A percentile compares a stretch with the other conserved stretches of the same genome.
phyloP scores from a whole-genome alignment of 441 rosid genomes.

The Corymbia citriodora region DNA sequence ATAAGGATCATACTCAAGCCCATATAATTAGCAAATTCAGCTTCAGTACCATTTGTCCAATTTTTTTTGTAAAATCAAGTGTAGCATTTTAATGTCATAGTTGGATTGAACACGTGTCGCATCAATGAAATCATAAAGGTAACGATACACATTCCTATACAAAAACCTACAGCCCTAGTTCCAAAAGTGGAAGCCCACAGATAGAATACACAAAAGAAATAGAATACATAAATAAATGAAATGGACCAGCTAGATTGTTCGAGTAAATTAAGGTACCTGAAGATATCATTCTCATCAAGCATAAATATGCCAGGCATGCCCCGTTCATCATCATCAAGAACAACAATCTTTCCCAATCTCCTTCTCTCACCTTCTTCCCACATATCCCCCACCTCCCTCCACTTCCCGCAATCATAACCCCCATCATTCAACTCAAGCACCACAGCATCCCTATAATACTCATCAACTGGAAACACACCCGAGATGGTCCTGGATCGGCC shows the following conservation, averaged over 20 bases:
- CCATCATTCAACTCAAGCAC: slow-evolving; percentile 52
- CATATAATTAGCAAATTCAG: neutral
- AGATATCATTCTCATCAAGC: slow-evolving; percentile 59
- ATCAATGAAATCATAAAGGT: neutral
- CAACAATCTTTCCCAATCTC: slow-evolving; percentile 72
- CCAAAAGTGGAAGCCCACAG: neutral
- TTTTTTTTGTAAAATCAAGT: neutral
- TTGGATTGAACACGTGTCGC: neutral
- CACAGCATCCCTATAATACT: slow-evolving; percentile 68
- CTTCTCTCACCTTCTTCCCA: slow-evolving; percentile 60
- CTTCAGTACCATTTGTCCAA: neutral
- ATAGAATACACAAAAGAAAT: neutral
- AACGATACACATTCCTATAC: neutral
- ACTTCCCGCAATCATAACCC: slow-evolving; percentile 25
- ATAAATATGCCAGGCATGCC: slow-evolving; percentile 55
- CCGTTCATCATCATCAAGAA: slow-evolving; percentile 38
- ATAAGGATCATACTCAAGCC: neutral
- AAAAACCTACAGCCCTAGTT: neutral
- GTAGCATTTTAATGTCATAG: neutral
- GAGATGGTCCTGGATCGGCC: slow-evolving; percentile 69
- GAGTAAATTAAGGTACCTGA: slow-evolving; percentile 36
- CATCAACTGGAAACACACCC: slow-evolving; percentile 79
- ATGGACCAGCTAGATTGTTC: neutral
- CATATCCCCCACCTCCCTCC: slow-evolving; percentile 81
- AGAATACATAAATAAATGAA: neutral